Evolutionary conservation across 306 rosid species (phyloP).

Genomic region (Elaeagnus macrophylla): DNA sequence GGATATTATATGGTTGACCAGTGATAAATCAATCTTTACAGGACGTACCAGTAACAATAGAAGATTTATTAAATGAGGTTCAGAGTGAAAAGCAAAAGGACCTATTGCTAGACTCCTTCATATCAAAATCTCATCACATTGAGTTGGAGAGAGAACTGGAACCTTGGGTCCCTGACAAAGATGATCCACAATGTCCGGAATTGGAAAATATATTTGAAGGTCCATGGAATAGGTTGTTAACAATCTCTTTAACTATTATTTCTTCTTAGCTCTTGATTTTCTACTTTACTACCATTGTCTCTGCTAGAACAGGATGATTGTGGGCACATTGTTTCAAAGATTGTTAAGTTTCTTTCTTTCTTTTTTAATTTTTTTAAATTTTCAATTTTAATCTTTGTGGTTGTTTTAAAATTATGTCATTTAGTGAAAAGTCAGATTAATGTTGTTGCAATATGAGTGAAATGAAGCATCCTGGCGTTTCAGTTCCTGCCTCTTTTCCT

Average conservation of each 20-base stretch:
- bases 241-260: constrained; percentile 10
- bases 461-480: too few relatives aligned
- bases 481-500: neutral
- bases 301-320: constrained; percentile 1
- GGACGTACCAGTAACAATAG: constrained; percentile 63
- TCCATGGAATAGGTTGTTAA: constrained; percentile 70
- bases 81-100: constrained; percentile 51
- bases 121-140: constrained; percentile 64
- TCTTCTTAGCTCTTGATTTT: constrained; percentile 25
- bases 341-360: too few relatives aligned
- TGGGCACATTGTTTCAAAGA: neutral
- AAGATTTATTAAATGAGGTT: constrained; percentile 42
- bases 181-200: constrained; percentile 69
- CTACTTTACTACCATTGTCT: constrained; percentile 12
- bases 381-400: neutral
- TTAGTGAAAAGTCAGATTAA: too few relatives aligned
- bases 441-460: too few relatives aligned
- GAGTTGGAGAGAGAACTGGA: constrained; percentile 75
- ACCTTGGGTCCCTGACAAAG: constrained; percentile 92
- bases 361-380: too few relatives aligned
- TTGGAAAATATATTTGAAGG: constrained; percentile 73
- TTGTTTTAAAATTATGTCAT: neutral
- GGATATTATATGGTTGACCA: neutral
- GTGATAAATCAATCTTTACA: constrained; percentile 31
- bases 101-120: constrained; percentile 69